Conservation (phyloP, 768 basidiomycete genomes). For the Trametes coccinea region DNA sequence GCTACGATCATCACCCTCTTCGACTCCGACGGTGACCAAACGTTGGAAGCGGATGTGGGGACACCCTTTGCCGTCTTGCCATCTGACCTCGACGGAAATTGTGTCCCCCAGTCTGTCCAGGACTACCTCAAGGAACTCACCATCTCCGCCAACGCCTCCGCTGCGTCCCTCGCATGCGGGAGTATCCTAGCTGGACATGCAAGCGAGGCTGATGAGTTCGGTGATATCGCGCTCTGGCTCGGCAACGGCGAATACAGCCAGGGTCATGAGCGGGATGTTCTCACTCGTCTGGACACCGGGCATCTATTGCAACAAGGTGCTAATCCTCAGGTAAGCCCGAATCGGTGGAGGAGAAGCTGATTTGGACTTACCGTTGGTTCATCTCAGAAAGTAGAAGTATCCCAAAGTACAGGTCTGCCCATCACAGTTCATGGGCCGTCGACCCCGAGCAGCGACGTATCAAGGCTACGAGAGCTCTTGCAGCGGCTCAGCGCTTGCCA, state of each 20-base stretch:
- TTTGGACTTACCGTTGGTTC: neutral
- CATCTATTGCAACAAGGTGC: neutral
- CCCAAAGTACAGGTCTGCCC: neutral
- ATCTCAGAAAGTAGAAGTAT: neutral
- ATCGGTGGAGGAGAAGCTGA: neutral
- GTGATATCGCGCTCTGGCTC: conserved; percentile 55
- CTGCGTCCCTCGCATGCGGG: conserved; percentile 44
- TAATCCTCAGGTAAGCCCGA: neutral
- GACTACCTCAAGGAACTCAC: conserved; percentile 34
- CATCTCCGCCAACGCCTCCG: conserved; percentile 39
- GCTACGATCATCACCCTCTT: neutral
- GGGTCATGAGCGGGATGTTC: conserved; percentile 34
- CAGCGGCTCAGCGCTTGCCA: neutral
- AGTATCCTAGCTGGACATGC: conserved; percentile 53
- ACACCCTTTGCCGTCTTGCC: neutral
- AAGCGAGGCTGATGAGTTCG: conserved; percentile 60
- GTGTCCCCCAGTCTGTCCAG: neutral
- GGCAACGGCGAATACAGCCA: conserved; percentile 41
- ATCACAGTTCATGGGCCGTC: neutral
- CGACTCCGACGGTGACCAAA: neutral
- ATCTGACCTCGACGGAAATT: neutral
- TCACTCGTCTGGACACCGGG: conserved; percentile 37
- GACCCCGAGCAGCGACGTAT: neutral
- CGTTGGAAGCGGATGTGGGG: neutral
- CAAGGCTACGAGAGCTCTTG: neutral